Conservation (phyloP, 2,329 filamentous ascomycete genomes). For the Fusarium udum region DNA sequence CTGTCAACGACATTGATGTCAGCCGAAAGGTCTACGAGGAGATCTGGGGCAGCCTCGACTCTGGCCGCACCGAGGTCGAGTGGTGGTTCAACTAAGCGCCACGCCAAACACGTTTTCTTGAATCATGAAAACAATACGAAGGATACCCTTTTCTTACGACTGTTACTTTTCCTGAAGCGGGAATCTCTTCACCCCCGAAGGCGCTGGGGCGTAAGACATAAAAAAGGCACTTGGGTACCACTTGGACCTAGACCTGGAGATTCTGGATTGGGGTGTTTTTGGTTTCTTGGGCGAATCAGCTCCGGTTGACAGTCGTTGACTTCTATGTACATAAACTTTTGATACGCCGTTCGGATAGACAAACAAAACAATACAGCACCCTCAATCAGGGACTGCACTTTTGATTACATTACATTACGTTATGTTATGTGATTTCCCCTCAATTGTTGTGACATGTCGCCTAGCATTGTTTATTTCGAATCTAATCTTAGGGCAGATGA, state of each 20-base stretch:
- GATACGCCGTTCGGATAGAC: constrained; percentile 30
- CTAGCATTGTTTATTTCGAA: constrained; percentile 8
- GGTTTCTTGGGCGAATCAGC: constrained; percentile 35
- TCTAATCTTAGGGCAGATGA: constrained; percentile 22
- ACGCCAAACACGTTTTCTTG: constrained; percentile 10
- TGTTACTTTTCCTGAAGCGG: constrained; percentile 37
- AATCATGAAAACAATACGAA: constrained; percentile 16
- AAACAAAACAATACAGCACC: constrained; percentile 18
- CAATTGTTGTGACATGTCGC: constrained; percentile 2
- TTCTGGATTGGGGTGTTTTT: constrained; percentile 42
- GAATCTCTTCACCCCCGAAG: constrained; percentile 35
- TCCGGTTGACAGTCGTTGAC: constrained; percentile 32
- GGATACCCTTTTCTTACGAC: constrained; percentile 36
- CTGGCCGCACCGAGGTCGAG: constrained; percentile 53
- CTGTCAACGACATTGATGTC: constrained; percentile 65
- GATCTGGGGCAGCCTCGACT: constrained; percentile 58
- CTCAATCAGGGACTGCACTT: constrained; percentile 6
- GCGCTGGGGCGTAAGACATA: constrained; percentile 29
- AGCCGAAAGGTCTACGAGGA: constrained; percentile 64
- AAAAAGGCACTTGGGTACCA: constrained; percentile 11
- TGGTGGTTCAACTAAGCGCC: constrained; percentile 59
- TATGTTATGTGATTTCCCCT: background rate
- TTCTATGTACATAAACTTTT: constrained; percentile 39
- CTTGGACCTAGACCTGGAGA: constrained; percentile 8
- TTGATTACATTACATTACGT: background rate